Percentiles rank a stretch among this genome's conserved stretches.
These are phyloP conservation scores for Colletotrichum melonis DNA, from an alignment of 2,329 filamentous ascomycete genomes.

Conservation along the genomic window DNA sequence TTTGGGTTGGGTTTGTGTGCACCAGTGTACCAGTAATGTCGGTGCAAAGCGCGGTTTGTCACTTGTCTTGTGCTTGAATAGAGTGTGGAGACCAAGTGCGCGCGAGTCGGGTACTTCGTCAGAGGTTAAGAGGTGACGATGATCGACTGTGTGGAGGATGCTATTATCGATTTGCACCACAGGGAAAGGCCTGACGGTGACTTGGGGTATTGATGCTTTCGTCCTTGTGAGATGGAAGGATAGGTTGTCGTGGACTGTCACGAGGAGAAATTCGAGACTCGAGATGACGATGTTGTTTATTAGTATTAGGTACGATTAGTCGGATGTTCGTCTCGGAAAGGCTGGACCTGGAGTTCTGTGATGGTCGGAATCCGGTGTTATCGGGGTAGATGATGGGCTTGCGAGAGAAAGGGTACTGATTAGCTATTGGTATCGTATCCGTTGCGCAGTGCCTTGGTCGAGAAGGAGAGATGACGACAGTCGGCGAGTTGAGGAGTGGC, in stretches of 20 bases:
- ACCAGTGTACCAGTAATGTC: background rate
- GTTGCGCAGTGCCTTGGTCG: background rate
- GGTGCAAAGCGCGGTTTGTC: conserved; percentile 9
- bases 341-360: conserved; percentile 10
- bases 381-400: background rate
- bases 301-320: conserved; percentile 20
- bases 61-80: background rate
- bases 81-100: conserved; percentile 27
- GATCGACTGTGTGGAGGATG: background rate
- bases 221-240: conserved; percentile 20
- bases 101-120: conserved; percentile 30
- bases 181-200: conserved; percentile 14
- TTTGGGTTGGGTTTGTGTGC: background rate
- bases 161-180: background rate
- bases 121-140: conserved; percentile 24
- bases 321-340: conserved; percentile 1
- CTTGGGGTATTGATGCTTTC: conserved; percentile 1
- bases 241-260: conserved; percentile 8
- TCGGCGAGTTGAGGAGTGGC: background rate
- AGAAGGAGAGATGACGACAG: conserved; percentile 17
- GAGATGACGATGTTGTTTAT: conserved; percentile 18
- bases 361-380: background rate
- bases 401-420: background rate
- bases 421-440: background rate
- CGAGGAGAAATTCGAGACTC: conserved; percentile 28